Conservation (phyloP, 495 filamentous ascomycete species). For the Trichoderma reesei region DNA sequence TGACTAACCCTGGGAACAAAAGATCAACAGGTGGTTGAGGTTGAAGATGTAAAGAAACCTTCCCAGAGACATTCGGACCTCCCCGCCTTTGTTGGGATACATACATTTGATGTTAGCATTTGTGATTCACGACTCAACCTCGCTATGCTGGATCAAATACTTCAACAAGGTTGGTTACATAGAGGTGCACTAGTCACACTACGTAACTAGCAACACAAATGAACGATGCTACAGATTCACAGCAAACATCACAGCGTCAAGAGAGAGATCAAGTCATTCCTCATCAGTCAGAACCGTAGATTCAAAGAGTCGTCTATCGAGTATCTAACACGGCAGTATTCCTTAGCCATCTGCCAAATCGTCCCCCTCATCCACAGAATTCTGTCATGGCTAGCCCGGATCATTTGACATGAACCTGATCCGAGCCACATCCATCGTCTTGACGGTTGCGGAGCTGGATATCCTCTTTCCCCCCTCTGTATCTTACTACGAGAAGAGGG, state of each 20-base stretch:
- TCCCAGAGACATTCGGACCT: too few species aligned
- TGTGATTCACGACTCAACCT: too few species aligned
- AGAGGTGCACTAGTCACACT: too few species aligned
- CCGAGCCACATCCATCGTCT: background rate
- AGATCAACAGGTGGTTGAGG: too few species aligned
- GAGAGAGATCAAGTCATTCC: background rate
- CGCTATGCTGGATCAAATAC: too few species aligned
- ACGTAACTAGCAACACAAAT: too few species aligned
- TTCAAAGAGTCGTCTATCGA: slow-evolving; percentile 1
- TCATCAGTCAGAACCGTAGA: slow-evolving; percentile 1
- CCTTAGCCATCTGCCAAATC: slow-evolving; percentile 4
- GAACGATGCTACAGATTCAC: background rate
- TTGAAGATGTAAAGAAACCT: too few species aligned
- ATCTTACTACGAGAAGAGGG: background rate
- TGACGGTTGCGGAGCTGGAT: slow-evolving; percentile 4
- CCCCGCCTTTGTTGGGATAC: too few species aligned
- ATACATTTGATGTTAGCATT: too few species aligned
- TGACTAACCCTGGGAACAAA: too few species aligned
- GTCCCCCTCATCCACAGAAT: background rate
- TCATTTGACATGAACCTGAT: background rate
- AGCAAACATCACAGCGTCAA: background rate
- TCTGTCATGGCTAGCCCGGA: background rate
- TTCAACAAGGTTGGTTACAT: too few species aligned
- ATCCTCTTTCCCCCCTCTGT: background rate
- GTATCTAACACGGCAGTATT: slow-evolving; percentile 3